Evolutionary conservation across 148 eudicot species (phyloP), one percentile per base, ranked within the genome.

Genomic region (Diospyros lotus): DNA sequence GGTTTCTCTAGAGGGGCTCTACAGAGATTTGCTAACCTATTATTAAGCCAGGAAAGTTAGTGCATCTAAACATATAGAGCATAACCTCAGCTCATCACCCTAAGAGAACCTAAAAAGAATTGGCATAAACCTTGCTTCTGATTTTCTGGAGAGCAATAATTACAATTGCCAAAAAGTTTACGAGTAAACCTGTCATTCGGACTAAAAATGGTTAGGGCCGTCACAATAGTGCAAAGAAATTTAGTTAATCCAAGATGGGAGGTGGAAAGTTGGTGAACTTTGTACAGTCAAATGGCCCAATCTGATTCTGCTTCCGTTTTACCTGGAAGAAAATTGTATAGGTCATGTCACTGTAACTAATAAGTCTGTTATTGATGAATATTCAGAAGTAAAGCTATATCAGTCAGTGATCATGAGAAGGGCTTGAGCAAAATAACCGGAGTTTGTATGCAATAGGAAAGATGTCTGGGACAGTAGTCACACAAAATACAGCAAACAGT

Each of bases 221-320:
- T 12, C 73, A 69, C n/a, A 69, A 59, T 50, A 76, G 39, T 64
- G 15, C 17, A 42, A 71, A 63, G 71, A 53, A 73, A 51, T 40
- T 58, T 18, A 73, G 51, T 81, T 69, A 78, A 43, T 83, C 69
- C 44, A 86, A 77, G 55, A 69, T 68, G 52, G 81, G 66, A 45
- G 80, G 84, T 60, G 73, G 73, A 72, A 48, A 42, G 71, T 82
- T 83, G 68, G 79, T 83, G 84, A 79, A 86, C 75, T 94, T 91
- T 72, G 98, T 94, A 83, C 98, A 94, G 80, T 94, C 98, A 80
- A 61, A 90, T 55, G 98, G 98, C 68, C 98, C 98, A 44, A 90
- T 80, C 79, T 86, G 88, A 74, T 76, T 86, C 74, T 71, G 86
- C 80, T 89, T 88, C 84, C 84, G 78, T 80, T 90, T 94, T 77